Evolutionary conservation across 768 basidiomycete species (phyloP), one percentile per base, ranked within the genome.

Genomic region (Glaciozyma martinii): DNA sequence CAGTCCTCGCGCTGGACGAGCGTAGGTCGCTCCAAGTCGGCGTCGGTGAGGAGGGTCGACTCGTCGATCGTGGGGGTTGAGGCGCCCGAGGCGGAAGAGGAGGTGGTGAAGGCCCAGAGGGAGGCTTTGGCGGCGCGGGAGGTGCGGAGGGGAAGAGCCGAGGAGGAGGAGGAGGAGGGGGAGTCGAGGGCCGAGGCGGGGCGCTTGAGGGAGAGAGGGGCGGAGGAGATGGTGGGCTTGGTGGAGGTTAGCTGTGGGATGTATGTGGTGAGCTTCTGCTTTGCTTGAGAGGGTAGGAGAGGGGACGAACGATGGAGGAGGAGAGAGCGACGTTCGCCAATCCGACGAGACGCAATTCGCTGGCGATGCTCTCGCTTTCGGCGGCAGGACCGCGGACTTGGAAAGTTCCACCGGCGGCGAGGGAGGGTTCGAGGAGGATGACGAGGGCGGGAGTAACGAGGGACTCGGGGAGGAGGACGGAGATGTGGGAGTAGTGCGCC

Each of bases 111-210:
- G 0, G 89, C 80, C 93, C 93, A 95, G 43, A 97, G 80, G 0
- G 89, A 89, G 67, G 90, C 87, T 78, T 92, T 94, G 56, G 86
- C 83, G 13, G 87, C 85, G 65, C 84, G 80, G 71, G 85, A 85
- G 4, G 80, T 78, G 13, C 79, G 81, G 53, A 85, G 81, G 32
- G 81, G 79, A 8, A 83, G 75, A 8, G 81, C 32, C 29, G 59
- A 29, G 27, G 65, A 53, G 2, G 27, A 46, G 25, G 5, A 56
- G 52, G 42, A 10, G 52, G 60, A 9, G 46, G 60, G 16, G 33
- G 33, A 29, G 50, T 56, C 55, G 71, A 63, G 37, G 37, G 61
- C 53, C 42, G 60, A 73, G 9, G 68, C 63, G 29, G 71, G 60
- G 10, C 62, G 61, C 58, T 74, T 84, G 56, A 81, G 77, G 29